Evolutionary conservation across 2,329 filamentous ascomycete species (phyloP).

Genomic region (Akanthomyces dipterigenus): DNA sequence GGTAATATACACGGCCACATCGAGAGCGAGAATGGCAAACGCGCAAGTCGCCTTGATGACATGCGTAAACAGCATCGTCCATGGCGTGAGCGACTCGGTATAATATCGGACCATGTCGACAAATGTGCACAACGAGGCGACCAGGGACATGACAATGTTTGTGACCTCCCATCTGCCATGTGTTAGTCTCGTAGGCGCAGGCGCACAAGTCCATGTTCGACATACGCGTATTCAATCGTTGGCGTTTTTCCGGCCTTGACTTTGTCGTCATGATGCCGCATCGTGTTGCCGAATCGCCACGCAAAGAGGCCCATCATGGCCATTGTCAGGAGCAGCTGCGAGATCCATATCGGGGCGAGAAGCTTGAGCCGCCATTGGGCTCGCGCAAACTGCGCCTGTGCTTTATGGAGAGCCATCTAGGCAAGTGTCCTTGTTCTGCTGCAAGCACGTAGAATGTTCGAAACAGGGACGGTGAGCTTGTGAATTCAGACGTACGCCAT

Average conservation of each 20-base stretch:
- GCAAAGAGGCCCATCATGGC: conserved; percentile 45
- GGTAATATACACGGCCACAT: conserved; percentile 43
- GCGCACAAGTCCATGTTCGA: conserved; percentile 14
- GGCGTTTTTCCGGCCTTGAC: conserved; percentile 33
- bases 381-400: conserved; percentile 46
- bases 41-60: conserved; percentile 43
- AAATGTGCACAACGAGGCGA: conserved; percentile 40
- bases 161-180: conserved; percentile 41
- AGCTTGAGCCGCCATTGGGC: conserved; percentile 44
- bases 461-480: background rate
- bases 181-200: conserved; percentile 19
- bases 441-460: background rate
- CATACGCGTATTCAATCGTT: conserved; percentile 45
- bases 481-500: background rate
- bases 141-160: conserved; percentile 43
- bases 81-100: conserved; percentile 46
- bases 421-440: background rate
- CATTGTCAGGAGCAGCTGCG: conserved; percentile 40
- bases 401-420: conserved; percentile 36
- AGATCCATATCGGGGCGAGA: conserved; percentile 43
- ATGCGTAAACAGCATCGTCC: conserved; percentile 46
- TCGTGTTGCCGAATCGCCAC: conserved; percentile 43
- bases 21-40: conserved; percentile 40
- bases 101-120: conserved; percentile 41
- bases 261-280: conserved; percentile 35